A percentile compares a stretch with the other conserved stretches of the same genome.
Evolutionary conservation across 208 protist genomes (phyloP).

Genomic region (Angomonas deanei): DNA sequence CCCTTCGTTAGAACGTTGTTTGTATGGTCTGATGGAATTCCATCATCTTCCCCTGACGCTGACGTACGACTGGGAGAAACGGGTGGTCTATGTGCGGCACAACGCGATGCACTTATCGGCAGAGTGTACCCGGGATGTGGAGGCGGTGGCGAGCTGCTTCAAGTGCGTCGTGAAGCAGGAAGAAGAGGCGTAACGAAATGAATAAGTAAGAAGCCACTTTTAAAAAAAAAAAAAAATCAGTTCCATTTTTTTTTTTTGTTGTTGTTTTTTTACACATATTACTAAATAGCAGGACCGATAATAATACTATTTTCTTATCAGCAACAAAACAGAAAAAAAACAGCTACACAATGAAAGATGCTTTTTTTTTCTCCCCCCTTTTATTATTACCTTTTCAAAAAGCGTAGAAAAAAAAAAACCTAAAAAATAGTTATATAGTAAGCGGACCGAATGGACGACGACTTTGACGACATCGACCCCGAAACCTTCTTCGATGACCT

Average conservation of each 20-base stretch:
- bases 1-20: constrained; percentile 36
- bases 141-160: constrained; percentile 53
- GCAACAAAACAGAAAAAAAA: not conserved
- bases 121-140: constrained; percentile 62
- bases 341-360: not conserved
- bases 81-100: constrained; percentile 21
- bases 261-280: not conserved
- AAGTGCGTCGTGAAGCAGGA: constrained; percentile 11
- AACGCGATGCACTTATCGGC: constrained; percentile 16
- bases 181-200: not conserved
- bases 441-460: constrained; percentile 5
- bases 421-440: not conserved
- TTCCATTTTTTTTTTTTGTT: not conserved
- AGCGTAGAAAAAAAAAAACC: not conserved
- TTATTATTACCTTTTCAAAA: not conserved
- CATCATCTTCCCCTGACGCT: constrained; percentile 41
- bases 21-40: constrained; percentile 38
- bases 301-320: too few relatives aligned
- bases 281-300: not conserved
- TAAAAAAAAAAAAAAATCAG: not conserved
- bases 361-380: not conserved
- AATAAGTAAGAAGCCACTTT: not conserved
- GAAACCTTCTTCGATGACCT: constrained; percentile 24
- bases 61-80: constrained; percentile 60
- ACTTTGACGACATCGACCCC: constrained; percentile 14